These are phyloP conservation scores for Ophidiomyces ophidiicola DNA, from an alignment of 2,329 filamentous ascomycete genomes.

Conservation along the genomic window DNA sequence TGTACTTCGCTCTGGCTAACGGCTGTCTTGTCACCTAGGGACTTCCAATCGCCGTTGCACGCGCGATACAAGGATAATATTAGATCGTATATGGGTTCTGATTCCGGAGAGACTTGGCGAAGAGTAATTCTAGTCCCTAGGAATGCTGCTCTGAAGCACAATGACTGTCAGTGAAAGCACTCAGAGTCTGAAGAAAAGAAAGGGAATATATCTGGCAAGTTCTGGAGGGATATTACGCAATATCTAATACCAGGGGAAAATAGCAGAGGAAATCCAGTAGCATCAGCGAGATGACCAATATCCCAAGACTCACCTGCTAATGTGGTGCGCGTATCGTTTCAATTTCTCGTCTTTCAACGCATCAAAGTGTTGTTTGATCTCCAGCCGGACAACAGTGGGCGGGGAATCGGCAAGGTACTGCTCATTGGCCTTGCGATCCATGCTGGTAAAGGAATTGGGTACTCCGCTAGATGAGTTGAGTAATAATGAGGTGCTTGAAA, in stretches of 20 bases:
- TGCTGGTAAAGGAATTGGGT: slow-evolving; percentile 17
- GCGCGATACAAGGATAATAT: slow-evolving; percentile 60
- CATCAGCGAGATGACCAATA: neutral
- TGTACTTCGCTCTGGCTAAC: slow-evolving; percentile 53
- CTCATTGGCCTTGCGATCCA: slow-evolving; percentile 33
- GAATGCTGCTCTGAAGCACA: slow-evolving; percentile 53
- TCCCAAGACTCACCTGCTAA: slow-evolving; percentile 53
- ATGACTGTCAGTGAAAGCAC: neutral
- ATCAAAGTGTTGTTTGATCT: slow-evolving; percentile 88
- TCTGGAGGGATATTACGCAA: neutral
- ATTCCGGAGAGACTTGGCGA: slow-evolving; percentile 70
- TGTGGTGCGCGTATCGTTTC: slow-evolving; percentile 84
- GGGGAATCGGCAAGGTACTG: slow-evolving; percentile 88
- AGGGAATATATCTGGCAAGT: neutral
- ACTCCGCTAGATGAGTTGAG: slow-evolving; percentile 2
- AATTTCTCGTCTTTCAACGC: slow-evolving; percentile 45
- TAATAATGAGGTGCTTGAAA: slow-evolving; percentile 3
- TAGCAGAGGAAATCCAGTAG: neutral
- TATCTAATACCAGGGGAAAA: neutral
- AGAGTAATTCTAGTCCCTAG: slow-evolving; percentile 66
- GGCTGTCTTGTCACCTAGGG: slow-evolving; percentile 51
- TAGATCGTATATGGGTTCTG: slow-evolving; percentile 68
- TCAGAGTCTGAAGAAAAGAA: neutral
- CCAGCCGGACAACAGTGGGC: slow-evolving; percentile 72
- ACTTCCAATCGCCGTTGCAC: slow-evolving; percentile 57